These are phyloP conservation scores for Eucalyptus grandis DNA, from an alignment of 345 rosid species.

Conservation along the genomic window DNA sequence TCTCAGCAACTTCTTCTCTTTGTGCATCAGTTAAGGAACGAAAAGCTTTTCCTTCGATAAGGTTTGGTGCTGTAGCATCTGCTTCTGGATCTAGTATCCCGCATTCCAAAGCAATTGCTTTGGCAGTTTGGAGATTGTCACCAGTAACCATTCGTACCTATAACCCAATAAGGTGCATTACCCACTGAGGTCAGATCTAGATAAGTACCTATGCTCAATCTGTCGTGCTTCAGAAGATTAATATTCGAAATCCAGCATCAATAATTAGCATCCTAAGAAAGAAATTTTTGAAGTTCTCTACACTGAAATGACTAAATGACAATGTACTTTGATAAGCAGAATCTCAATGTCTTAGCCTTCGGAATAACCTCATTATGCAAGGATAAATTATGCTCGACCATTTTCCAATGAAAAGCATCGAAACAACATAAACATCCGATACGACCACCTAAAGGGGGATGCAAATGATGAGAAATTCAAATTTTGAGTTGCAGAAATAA, in stretches of 20 bases:
- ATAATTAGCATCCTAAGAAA: background rate
- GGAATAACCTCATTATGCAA: background rate
- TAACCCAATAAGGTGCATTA: background rate
- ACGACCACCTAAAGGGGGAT: background rate
- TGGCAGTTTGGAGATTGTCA: slow-evolving; percentile 92
- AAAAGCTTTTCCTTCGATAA: slow-evolving; percentile 83
- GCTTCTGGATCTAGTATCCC: slow-evolving; percentile 59
- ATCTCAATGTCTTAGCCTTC: background rate
- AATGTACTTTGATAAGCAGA: background rate
- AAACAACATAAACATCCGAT: background rate
- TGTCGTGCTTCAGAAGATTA: background rate
- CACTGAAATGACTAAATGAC: background rate
- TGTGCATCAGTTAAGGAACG: slow-evolving; percentile 54
- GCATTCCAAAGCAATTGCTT: slow-evolving; percentile 93
- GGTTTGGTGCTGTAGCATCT: slow-evolving; percentile 46
- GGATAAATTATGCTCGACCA: background rate
- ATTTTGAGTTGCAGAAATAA: background rate
- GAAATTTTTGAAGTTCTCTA: background rate
- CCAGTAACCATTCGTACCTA: slow-evolving; percentile 99
- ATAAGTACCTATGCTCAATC: background rate
- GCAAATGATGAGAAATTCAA: background rate
- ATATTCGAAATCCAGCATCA: background rate
- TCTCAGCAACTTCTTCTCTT: slow-evolving; percentile 65
- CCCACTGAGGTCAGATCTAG: background rate
- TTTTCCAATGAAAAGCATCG: background rate